These are phyloP conservation scores for Scheffersomyces lignosus DNA, from an alignment of 805 yeast species.

Conservation along the genomic window DNA sequence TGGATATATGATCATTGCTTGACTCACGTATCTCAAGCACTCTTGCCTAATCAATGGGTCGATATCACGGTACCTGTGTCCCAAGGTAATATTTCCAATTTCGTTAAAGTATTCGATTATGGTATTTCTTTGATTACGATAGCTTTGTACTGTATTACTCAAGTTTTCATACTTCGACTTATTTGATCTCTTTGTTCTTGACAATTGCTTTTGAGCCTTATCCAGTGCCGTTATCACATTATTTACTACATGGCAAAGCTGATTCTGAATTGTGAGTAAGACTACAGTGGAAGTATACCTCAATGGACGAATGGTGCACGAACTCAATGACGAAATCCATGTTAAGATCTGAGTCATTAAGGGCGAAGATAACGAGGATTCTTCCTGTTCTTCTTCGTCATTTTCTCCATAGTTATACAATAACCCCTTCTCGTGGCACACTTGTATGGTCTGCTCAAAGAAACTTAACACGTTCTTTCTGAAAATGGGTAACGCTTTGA, in stretches of 20 bases:
- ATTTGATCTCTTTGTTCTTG: slow-evolving; percentile 26
- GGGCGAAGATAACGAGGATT: slow-evolving; percentile 30
- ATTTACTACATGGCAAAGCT: slow-evolving; percentile 52
- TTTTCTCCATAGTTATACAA: slow-evolving; percentile 39
- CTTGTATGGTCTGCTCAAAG: slow-evolving; percentile 48
- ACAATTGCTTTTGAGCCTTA: slow-evolving; percentile 46
- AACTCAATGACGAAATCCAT: slow-evolving; percentile 76
- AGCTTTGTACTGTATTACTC: slow-evolving; percentile 36
- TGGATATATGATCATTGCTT: slow-evolving; percentile 71
- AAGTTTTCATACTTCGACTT: slow-evolving; percentile 49
- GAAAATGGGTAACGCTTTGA: slow-evolving; percentile 24
- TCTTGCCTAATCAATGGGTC: slow-evolving; percentile 72
- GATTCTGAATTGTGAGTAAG: slow-evolving; percentile 59
- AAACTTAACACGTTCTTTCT: slow-evolving; percentile 53
- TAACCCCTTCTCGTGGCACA: slow-evolving; percentile 62
- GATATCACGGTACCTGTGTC: slow-evolving; percentile 77
- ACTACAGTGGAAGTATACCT: slow-evolving; percentile 65
- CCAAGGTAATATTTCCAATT: slow-evolving; percentile 63
- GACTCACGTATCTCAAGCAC: slow-evolving; percentile 62
- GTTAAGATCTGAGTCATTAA: slow-evolving; percentile 59
- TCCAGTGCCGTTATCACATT: slow-evolving; percentile 36
- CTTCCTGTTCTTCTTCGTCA: slow-evolving; percentile 11
- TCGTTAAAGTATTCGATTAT: slow-evolving; percentile 62
- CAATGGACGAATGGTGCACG: slow-evolving; percentile 67
- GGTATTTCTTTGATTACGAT: slow-evolving; percentile 48